Evolutionary conservation across 129 eudicot species (phyloP), one percentile per base, ranked within the genome.

Genomic region (Arctium lappa): DNA sequence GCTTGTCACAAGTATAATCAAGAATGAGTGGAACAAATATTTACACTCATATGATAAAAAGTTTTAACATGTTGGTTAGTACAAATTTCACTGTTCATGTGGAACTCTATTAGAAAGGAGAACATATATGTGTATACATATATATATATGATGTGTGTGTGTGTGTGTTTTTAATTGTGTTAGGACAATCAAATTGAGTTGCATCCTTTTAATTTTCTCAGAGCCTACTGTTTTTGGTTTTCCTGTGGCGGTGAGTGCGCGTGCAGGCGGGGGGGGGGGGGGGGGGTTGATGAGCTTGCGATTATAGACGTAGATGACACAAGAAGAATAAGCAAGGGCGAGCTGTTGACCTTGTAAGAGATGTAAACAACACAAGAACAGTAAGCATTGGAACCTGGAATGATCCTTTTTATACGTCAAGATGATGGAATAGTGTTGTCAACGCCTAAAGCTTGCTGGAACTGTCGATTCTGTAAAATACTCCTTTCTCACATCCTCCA

Each of bases 381-480:
- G 5, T 3, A 44, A 44, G 53, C 56, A 46, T 46, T n/a, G 29
- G 29, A 60, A 79, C 80, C 69, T 63, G 40, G 40, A 74, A 46
- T 69, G 32, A 27, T 76, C 75, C 48, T 22, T 81, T 22, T 60
- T 79, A 70, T 56, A 76, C 48, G 30, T 69, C 0, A 62, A 80
- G 40, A 31, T 13, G 73, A 53, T 69, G 69, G 60, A 33, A 36
- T 69, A 73, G 50, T 30, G 38, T 18, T 12, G 74, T 86, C 86
- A 88, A 22, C 73, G 81, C 78, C 89, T 83, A 76, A 94, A 92
- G 82, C 69, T 90, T 81, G 86, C 76, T 30, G 98, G 98, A 71
- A 90, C 76, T 22, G 98, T 92, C 7, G 84, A 88, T 75, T 89
- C 89, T 34, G 97, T 89, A 75, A 94, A 94, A 75, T 90, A 94